Conservation (phyloP, 805 yeast genomes). For the Metschnikowia dekortorum region DNA sequence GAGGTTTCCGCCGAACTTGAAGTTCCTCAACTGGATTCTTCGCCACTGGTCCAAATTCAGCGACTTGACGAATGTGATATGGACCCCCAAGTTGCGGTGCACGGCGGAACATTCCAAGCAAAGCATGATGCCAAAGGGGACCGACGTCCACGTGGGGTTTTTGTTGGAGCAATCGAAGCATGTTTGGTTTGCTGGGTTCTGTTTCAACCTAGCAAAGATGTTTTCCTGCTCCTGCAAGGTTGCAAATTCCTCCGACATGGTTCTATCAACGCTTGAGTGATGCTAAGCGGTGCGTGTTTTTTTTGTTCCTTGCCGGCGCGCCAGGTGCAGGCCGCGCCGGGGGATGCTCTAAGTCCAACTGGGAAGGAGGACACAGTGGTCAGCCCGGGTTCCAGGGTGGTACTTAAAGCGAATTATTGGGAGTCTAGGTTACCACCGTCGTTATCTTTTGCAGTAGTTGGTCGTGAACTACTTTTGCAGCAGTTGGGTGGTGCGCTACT, state of each 20-base stretch:
- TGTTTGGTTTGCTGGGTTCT: constrained; percentile 68
- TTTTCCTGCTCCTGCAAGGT: constrained; percentile 64
- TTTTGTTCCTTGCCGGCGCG: not conserved
- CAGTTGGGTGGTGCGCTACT: not conserved
- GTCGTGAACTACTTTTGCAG: not conserved
- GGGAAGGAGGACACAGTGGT: not conserved
- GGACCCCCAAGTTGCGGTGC: constrained; percentile 95
- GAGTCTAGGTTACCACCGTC: too few species aligned
- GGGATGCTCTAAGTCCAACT: not conserved
- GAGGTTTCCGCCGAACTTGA: constrained; percentile 92
- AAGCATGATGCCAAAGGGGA: constrained; percentile 88
- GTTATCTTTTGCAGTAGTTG: not conserved
- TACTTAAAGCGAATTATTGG: too few species aligned
- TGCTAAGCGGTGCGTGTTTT: not conserved
- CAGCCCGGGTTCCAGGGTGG: too few species aligned
- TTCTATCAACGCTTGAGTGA: not conserved
- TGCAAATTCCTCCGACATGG: constrained; percentile 50
- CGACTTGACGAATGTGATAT: constrained; percentile 90
- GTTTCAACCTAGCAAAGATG: constrained; percentile 59
- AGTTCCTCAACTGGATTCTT: constrained; percentile 79
- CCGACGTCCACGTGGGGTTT: constrained; percentile 98
- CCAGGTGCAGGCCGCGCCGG: not conserved
- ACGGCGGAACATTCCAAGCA: constrained; percentile 95
- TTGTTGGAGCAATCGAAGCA: constrained; percentile 94
- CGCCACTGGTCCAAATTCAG: constrained; percentile 94